A percentile compares a stretch with the other conserved stretches of the same genome.
Evolutionary conservation across 768 basidiomycete genomes (phyloP).

Genomic region (Suillus discolor): DNA sequence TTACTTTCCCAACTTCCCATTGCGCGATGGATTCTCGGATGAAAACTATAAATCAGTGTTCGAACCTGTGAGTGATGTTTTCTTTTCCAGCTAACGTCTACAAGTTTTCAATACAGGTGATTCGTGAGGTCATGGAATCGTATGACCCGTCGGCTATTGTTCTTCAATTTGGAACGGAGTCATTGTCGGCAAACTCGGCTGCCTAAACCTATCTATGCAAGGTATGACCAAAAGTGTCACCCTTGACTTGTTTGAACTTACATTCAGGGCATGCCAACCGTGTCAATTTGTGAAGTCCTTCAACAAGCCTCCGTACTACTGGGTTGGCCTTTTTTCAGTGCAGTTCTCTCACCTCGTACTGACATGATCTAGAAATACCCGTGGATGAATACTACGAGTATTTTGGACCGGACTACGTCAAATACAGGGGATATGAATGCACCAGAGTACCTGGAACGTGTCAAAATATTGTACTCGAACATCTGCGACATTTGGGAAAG

Average conservation of each 20-base stretch:
- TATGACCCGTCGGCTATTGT: conserved; percentile 96
- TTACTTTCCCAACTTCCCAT: conserved; percentile 92
- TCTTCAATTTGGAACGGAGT: conserved; percentile 96
- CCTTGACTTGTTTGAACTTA: conserved; percentile 6
- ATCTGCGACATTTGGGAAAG: conserved; percentile 78
- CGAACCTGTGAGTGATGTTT: conserved; percentile 70
- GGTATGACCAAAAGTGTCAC: conserved; percentile 43
- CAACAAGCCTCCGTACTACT: conserved; percentile 85
- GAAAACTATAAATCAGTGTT: conserved; percentile 95
- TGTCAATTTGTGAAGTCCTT: conserved; percentile 97
- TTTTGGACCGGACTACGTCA: conserved; percentile 95
- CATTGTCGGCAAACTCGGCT: conserved; percentile 91
- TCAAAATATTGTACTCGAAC: conserved; percentile 92
- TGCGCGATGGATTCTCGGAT: conserved; percentile 94
- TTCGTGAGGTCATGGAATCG: conserved; percentile 89
- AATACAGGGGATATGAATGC: conserved; percentile 97
- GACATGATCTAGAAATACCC: conserved; percentile 76
- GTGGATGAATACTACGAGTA: conserved; percentile 99
- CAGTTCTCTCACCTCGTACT: conserved; percentile 7
- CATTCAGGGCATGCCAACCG: conserved; percentile 90
- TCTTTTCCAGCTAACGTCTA: not conserved
- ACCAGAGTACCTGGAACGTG: conserved; percentile 88
- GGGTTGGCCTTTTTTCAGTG: conserved; percentile 45
- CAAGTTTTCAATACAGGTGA: conserved; percentile 59
- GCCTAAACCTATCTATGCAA: conserved; percentile 95